Conservation (phyloP, 805 yeast genomes). For the Schizosaccharomyces octosporus region DNA sequence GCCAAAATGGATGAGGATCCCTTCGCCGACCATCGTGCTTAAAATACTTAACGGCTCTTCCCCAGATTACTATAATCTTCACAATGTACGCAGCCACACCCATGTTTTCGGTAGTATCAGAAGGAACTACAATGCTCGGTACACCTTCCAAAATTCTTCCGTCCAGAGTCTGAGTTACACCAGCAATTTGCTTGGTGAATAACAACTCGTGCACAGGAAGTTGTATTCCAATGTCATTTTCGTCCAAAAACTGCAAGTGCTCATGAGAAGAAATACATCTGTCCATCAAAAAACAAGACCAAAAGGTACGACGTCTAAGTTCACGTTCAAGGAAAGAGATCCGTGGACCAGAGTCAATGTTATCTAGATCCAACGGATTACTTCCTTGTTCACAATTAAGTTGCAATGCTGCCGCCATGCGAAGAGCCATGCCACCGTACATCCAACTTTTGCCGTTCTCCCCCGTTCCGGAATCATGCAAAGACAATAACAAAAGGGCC, state of each 20-base stretch:
- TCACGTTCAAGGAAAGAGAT: slow-evolving; percentile 14
- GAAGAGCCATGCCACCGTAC: slow-evolving; percentile 15
- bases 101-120: slow-evolving; percentile 2
- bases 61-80: slow-evolving; percentile 10
- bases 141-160: slow-evolving; percentile 8
- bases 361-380: slow-evolving; percentile 7
- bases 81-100: slow-evolving; percentile 10
- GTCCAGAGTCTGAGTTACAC: slow-evolving; percentile 8
- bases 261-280: slow-evolving; percentile 15
- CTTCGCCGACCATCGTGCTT: slow-evolving; percentile 4
- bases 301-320: slow-evolving; percentile 14
- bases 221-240: slow-evolving; percentile 10
- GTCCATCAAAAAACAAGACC: slow-evolving; percentile 16
- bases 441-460: slow-evolving; percentile 16
- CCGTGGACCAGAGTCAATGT: background rate
- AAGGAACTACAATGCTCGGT: slow-evolving; percentile 2
- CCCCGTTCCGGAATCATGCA: slow-evolving; percentile 15
- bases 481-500: slow-evolving; percentile 13
- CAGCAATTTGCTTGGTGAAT: slow-evolving; percentile 11
- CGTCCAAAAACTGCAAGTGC: slow-evolving; percentile 12
- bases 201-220: slow-evolving; percentile 13
- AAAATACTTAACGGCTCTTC: slow-evolving; percentile 9
- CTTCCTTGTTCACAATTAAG: slow-evolving; percentile 12
- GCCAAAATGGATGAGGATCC: background rate
- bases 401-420: slow-evolving; percentile 14